A percentile compares a stretch with the other conserved stretches of the same genome.
These are phyloP conservation scores for Cercospora citrullina DNA, from an alignment of 2,329 filamentous ascomycete genomes.

Conservation along the genomic window DNA sequence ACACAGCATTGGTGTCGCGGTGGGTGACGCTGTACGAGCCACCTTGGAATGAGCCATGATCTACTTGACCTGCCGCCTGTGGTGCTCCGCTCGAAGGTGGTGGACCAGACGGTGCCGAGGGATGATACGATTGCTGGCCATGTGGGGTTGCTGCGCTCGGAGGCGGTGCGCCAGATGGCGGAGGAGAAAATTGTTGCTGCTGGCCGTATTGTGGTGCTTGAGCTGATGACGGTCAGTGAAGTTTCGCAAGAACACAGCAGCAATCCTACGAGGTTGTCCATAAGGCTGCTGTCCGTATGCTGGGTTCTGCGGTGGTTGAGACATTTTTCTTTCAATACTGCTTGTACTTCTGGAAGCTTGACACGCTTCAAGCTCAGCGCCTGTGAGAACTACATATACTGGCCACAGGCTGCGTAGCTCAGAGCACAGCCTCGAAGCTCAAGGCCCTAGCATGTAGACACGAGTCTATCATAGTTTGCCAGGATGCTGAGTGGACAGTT, in stretches of 20 bases:
- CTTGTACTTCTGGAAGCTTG: neutral
- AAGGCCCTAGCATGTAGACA: neutral
- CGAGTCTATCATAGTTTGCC: neutral
- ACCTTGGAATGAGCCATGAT: constrained; percentile 89
- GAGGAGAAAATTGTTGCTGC: constrained; percentile 34
- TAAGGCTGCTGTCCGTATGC: neutral
- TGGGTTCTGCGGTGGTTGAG: neutral
- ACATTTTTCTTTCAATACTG: neutral
- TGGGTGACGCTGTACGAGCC: constrained; percentile 90
- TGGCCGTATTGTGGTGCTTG: constrained; percentile 29
- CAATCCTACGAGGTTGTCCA: neutral
- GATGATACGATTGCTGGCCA: neutral
- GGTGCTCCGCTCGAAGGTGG: constrained; percentile 30
- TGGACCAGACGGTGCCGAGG: constrained; percentile 36
- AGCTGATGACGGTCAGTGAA: neutral
- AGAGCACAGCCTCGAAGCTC: neutral
- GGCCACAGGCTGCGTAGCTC: neutral
- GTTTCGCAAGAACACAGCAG: neutral
- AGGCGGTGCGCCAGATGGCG: constrained; percentile 28
- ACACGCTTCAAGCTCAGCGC: neutral
- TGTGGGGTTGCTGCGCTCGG: constrained; percentile 28
- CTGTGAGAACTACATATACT: neutral
- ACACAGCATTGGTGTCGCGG: constrained; percentile 79
- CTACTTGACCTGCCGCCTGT: constrained; percentile 40
- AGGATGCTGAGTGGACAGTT: neutral